These are phyloP conservation scores for Naganishia friedmannii DNA, from an alignment of 768 basidiomycete genomes.

Conservation along the genomic window DNA sequence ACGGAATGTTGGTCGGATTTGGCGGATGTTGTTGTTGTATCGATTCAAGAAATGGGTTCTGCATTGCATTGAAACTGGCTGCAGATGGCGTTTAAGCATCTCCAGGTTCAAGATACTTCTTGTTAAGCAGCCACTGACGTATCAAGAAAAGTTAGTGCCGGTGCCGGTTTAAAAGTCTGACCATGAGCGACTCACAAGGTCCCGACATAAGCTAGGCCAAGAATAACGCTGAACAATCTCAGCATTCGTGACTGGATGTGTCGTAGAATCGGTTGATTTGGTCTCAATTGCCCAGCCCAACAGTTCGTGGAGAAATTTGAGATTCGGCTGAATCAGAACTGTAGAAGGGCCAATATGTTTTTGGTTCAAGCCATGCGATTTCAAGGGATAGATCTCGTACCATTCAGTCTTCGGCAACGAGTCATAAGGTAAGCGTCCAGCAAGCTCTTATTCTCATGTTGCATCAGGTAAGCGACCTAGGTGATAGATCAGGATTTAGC, in stretches of 20 bases:
- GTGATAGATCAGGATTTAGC: neutral
- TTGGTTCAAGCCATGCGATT: neutral
- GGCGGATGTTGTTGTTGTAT: neutral
- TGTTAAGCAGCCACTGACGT: slow-evolving; percentile 16
- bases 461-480: slow-evolving; percentile 87
- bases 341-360: slow-evolving; percentile 35
- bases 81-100: neutral
- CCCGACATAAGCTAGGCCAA: slow-evolving; percentile 50
- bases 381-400: slow-evolving; percentile 31
- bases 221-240: slow-evolving; percentile 40
- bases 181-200: slow-evolving; percentile 41
- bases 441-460: slow-evolving; percentile 75
- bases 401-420: slow-evolving; percentile 76
- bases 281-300: slow-evolving; percentile 91
- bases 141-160: too few relatives aligned
- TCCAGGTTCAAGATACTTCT: slow-evolving; percentile 26
- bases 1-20: neutral
- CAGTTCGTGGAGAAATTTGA: slow-evolving; percentile 90
- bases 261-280: slow-evolving; percentile 33
- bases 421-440: slow-evolving; percentile 93
- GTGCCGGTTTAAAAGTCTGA: too few relatives aligned
- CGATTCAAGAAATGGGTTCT: neutral
- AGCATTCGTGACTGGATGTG: slow-evolving; percentile 27
- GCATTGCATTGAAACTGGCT: neutral
- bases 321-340: slow-evolving; percentile 91